Evolutionary conservation across 2,329 filamentous ascomycete genomes (phyloP).

Genomic region (Akanthomyces dipterigenus): DNA sequence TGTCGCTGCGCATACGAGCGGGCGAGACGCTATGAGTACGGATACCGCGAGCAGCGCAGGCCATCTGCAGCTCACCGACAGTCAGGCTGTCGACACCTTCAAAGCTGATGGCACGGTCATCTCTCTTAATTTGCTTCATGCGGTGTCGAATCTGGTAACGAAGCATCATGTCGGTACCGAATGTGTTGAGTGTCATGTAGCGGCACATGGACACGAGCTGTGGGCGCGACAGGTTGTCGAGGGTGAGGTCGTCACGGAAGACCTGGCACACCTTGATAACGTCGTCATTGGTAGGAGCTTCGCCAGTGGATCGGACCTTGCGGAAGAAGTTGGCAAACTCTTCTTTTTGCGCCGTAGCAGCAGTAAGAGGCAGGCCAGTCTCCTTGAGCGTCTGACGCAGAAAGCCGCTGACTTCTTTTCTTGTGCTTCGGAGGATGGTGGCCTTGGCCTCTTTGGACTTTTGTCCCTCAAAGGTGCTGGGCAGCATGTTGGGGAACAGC

Average conservation of each 20-base stretch:
- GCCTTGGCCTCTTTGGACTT: conserved; percentile 88
- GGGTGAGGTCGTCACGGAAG: conserved; percentile 94
- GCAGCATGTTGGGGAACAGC: conserved; percentile 94
- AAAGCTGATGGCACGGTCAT: conserved; percentile 88
- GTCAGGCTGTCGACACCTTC: conserved; percentile 91
- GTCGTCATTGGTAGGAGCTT: conserved; percentile 79
- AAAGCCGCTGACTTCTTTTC: conserved; percentile 91
- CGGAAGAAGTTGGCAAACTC: conserved; percentile 97
- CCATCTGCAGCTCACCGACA: conserved; percentile 87
- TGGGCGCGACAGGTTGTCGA: conserved; percentile 93
- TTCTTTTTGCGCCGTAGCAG: conserved; percentile 78
- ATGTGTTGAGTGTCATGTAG: conserved; percentile 96
- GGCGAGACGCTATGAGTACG: conserved; percentile 90
- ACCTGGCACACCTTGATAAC: conserved; percentile 99
- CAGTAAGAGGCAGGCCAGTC: conserved; percentile 83
- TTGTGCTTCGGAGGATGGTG: conserved; percentile 68
- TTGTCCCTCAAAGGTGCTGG: conserved; percentile 92
- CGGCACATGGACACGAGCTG: conserved; percentile 96
- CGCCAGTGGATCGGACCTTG: conserved; percentile 87
- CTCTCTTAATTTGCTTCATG: conserved; percentile 98
- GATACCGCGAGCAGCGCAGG: conserved; percentile 85
- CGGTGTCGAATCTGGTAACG: conserved; percentile 94
- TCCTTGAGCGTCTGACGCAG: conserved; percentile 83
- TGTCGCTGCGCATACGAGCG: conserved; percentile 77
- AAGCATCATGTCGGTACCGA: conserved; percentile 95